Evolutionary conservation across 164 flowering plant species (phyloP).

Genomic region (Houttuynia cordata): DNA sequence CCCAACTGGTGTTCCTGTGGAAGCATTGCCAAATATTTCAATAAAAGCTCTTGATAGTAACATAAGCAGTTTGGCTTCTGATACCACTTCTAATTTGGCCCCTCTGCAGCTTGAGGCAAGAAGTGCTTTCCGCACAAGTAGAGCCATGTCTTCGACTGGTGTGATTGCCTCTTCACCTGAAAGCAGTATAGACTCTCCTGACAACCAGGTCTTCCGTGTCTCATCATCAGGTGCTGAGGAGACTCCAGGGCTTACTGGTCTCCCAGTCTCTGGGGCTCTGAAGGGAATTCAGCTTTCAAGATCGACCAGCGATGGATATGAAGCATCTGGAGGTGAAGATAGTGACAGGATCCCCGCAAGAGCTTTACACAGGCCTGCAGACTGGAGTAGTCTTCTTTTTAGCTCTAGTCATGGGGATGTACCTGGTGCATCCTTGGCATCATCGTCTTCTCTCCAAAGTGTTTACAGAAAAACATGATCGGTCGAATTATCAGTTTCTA

Average conservation of each 20-base stretch:
- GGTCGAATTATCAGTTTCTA: background rate
- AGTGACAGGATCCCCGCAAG: conserved; percentile 72
- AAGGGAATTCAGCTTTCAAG: conserved; percentile 54
- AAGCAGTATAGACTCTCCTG: conserved; percentile 86
- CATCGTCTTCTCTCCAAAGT: conserved; percentile 34
- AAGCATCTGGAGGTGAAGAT: conserved; percentile 96
- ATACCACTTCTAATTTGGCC: conserved; percentile 43
- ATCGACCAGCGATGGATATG: conserved; percentile 93
- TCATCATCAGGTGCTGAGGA: conserved; percentile 82
- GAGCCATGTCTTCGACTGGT: conserved; percentile 42
- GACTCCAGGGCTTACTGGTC: conserved; percentile 33
- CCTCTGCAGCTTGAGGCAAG: conserved; percentile 81
- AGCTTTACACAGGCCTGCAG: conserved; percentile 36
- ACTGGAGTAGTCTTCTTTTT: conserved; percentile 54
- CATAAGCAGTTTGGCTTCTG: conserved; percentile 15
- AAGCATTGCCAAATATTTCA: conserved; percentile 24
- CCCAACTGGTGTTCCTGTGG: conserved; percentile 51
- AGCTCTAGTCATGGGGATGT: conserved; percentile 29
- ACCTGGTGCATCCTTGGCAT: conserved; percentile 21
- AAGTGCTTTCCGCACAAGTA: conserved; percentile 69
- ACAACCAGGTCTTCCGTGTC: conserved; percentile 59
- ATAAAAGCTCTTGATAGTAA: conserved; percentile 25
- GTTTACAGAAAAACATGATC: background rate
- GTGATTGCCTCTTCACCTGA: conserved; percentile 76
- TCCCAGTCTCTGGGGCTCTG: conserved; percentile 19